Evolutionary conservation across 768 basidiomycete species (phyloP).

Genomic region (Dioszegia aurantiaca): DNA sequence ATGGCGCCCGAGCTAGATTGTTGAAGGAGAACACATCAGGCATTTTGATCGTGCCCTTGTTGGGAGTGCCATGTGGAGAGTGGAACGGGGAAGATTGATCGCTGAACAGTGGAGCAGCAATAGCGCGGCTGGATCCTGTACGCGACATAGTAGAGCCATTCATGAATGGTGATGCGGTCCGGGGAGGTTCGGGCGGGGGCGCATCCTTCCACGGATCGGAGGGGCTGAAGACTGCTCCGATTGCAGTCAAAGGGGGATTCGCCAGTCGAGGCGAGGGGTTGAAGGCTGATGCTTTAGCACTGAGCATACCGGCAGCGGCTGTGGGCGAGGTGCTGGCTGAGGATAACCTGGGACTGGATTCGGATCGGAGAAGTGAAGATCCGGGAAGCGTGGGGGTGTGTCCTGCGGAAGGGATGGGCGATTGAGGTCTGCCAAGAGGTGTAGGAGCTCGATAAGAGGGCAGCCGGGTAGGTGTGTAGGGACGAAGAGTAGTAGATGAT

Average conservation of each 20-base stretch:
- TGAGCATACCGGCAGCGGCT: conserved; percentile 78
- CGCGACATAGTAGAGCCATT: conserved; percentile 38
- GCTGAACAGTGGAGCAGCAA: conserved; percentile 82
- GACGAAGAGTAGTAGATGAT: conserved; percentile 63
- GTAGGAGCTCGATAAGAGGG: conserved; percentile 49
- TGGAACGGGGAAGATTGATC: conserved; percentile 55
- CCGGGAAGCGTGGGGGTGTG: conserved; percentile 55
- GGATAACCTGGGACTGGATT: conserved; percentile 13
- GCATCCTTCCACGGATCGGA: conserved; percentile 83
- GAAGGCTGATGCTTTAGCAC: conserved; percentile 86
- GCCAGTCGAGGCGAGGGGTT: conserved; percentile 62
- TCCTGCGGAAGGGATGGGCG: conserved; percentile 42
- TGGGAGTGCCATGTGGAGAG: conserved; percentile 44
- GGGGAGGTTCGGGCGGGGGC: conserved; percentile 54
- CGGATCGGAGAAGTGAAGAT: conserved; percentile 16
- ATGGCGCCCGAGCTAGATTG: conserved; percentile 6
- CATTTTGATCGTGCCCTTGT: conserved; percentile 30
- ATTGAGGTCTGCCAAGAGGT: conserved; percentile 47
- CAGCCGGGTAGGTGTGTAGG: conserved; percentile 54
- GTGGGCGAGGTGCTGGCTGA: conserved; percentile 61
- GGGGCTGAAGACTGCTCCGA: conserved; percentile 66
- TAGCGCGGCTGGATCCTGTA: conserved; percentile 57
- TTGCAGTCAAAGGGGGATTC: conserved; percentile 70
- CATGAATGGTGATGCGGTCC: conserved; percentile 46
- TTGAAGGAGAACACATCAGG: conserved; percentile 61